phyloP scores from a whole-genome alignment of 768 basidiomycete genomes.

The Mycena venus region DNA sequence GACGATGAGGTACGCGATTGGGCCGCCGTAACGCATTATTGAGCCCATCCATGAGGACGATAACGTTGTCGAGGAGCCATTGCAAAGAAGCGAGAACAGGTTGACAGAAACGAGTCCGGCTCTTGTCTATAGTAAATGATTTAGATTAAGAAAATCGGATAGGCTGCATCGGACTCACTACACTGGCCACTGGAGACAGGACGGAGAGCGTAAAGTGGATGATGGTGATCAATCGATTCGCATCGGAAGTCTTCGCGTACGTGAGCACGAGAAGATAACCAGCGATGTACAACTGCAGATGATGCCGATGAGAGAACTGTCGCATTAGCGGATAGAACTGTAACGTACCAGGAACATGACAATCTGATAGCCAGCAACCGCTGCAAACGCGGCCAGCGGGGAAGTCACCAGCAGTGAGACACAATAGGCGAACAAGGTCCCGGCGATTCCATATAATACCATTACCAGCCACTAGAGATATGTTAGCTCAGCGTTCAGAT shows the following conservation, averaged over 20 bases:
- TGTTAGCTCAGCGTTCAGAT: not conserved
- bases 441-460: constrained; percentile 77
- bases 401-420: constrained; percentile 72
- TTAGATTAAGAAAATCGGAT: not conserved
- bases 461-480: constrained; percentile 74
- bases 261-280: constrained; percentile 81
- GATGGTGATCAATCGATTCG: constrained; percentile 67
- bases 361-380: constrained; percentile 79
- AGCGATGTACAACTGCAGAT: constrained; percentile 68
- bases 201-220: constrained; percentile 80
- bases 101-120: constrained; percentile 84
- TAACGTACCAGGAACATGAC: constrained; percentile 76
- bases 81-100: constrained; percentile 80
- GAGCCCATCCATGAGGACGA: constrained; percentile 61
- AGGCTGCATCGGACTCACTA: constrained; percentile 57
- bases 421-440: constrained; percentile 78
- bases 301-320: not conserved
- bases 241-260: constrained; percentile 73
- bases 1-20: constrained; percentile 79
- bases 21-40: constrained; percentile 78
- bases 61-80: constrained; percentile 60
- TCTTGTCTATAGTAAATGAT: constrained; percentile 59
- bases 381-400: constrained; percentile 80
- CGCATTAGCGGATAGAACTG: no score
- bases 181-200: constrained; percentile 76